A percentile compares a stretch with the other conserved stretches of the same genome.
Evolutionary conservation across 345 rosid species (phyloP).

Genomic region (Pugionium dolabratum): DNA sequence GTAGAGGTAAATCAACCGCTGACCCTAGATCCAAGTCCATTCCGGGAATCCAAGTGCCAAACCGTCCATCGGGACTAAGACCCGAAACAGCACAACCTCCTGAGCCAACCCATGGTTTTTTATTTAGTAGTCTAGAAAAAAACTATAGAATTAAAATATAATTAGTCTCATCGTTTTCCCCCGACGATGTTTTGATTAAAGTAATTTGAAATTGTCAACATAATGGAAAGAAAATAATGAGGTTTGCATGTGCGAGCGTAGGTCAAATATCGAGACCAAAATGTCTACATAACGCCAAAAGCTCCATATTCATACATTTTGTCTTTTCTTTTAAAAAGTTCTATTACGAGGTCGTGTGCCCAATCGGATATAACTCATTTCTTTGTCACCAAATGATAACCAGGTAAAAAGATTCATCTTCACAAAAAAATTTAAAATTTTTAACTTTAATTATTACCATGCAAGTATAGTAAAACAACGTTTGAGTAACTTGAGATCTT

Average conservation of each 20-base stretch:
- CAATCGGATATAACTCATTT: no score
- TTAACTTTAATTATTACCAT: no score
- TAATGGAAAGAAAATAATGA: constrained; percentile 24
- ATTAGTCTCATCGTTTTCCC: not conserved
- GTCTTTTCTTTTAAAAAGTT: no score
- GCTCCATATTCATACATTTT: not conserved
- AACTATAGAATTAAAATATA: no score
- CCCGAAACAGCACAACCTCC: constrained; percentile 96
- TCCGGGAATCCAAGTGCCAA: constrained; percentile 80
- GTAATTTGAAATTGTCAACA: constrained; percentile 12
- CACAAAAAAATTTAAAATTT: no score
- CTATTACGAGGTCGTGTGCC: no score
- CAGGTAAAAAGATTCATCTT: no score
- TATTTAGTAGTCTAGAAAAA: no score
- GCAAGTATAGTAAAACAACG: no score
- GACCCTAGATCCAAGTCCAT: constrained; percentile 88
- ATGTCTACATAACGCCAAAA: constrained; percentile 13
- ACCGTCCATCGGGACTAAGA: constrained; percentile 94
- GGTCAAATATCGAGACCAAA: constrained; percentile 28
- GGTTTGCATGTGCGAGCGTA: constrained; percentile 38
- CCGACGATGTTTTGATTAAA: not conserved
- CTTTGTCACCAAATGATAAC: no score
- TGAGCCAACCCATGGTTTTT: constrained; percentile 61
- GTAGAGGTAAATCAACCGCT: constrained; percentile 79
- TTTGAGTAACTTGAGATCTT: no score